A percentile compares a stretch with the other conserved stretches of the same genome.
Conservation (phyloP, 768 basidiomycete species). For the Lactarius quietus region DNA sequence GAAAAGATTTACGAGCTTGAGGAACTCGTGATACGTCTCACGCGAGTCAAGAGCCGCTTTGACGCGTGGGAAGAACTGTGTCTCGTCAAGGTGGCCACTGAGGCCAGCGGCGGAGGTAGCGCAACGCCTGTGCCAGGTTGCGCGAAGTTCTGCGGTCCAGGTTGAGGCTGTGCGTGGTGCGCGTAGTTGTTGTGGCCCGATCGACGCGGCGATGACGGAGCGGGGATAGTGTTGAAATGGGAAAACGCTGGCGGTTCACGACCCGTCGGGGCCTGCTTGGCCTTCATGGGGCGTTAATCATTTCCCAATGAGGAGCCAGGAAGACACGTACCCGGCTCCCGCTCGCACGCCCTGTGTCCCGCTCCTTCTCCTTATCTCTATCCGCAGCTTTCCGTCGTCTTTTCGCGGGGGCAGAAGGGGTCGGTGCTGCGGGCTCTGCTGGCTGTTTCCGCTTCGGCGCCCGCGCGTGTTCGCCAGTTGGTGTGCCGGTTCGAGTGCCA, state of each 20-base stretch:
- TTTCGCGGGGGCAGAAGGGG: constrained; percentile 55
- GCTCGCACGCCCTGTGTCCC: constrained; percentile 23
- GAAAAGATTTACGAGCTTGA: constrained; percentile 93
- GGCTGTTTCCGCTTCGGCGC: constrained; percentile 36
- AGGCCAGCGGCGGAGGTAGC: constrained; percentile 21
- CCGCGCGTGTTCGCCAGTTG: constrained; percentile 39
- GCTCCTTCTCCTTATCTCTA: constrained; percentile 38
- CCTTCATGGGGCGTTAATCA: constrained; percentile 24
- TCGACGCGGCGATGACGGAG: constrained; percentile 32
- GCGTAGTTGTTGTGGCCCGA: constrained; percentile 18
- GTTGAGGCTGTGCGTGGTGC: constrained; percentile 21
- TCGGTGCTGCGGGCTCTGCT: constrained; percentile 16
- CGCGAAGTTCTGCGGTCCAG: constrained; percentile 7
- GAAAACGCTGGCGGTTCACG: constrained; percentile 30
- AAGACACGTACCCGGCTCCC: constrained; percentile 23
- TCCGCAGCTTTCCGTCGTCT: constrained; percentile 63
- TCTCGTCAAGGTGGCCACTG: constrained; percentile 45
- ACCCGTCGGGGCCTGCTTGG: constrained; percentile 28
- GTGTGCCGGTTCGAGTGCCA: constrained; percentile 25
- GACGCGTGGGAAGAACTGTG: constrained; percentile 91
- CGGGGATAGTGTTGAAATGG: constrained; percentile 30
- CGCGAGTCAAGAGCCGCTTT: constrained; percentile 66
- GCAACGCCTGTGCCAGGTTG: constrained; percentile 11
- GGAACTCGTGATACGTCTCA: constrained; percentile 88
- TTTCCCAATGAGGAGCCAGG: background rate